Percentiles rank a stretch among this genome's conserved stretches.
These are phyloP conservation scores for Rhododendron vialii DNA, from an alignment of 148 eudicot genomes.

Conservation along the genomic window DNA sequence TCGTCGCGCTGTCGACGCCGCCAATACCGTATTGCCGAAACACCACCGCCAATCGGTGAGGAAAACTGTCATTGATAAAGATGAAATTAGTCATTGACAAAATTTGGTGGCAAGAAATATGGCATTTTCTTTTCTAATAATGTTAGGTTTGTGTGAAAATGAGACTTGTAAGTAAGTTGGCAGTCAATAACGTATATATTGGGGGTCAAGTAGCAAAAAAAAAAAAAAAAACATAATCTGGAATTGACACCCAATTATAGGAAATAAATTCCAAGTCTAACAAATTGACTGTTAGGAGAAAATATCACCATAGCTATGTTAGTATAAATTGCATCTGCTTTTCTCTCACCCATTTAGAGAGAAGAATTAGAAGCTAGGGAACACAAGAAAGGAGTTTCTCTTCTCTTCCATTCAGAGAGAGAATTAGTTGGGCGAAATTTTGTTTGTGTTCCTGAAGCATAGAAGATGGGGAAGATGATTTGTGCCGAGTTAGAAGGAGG, in stretches of 20 bases:
- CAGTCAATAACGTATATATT: background rate
- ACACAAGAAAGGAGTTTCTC: background rate
- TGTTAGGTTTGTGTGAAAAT: background rate
- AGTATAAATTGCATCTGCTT: background rate
- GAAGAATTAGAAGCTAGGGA: background rate
- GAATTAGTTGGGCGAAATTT: background rate
- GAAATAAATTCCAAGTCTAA: background rate
- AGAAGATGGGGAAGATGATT: conserved; percentile 13
- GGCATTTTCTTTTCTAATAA: background rate
- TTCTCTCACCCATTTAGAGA: background rate
- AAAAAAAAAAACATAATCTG: background rate
- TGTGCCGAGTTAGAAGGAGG: background rate
- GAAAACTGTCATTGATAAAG: background rate
- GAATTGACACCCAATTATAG: background rate
- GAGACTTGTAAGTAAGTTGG: background rate
- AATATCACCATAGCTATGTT: background rate
- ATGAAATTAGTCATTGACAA: no score
- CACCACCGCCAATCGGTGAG: no score
- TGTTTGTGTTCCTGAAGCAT: background rate
- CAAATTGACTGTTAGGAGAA: background rate
- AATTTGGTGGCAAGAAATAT: background rate
- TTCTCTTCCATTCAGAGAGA: background rate
- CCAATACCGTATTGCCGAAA: no score
- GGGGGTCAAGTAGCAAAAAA: background rate
- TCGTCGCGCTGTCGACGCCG: no score